Percentiles rank a stretch among this genome's conserved stretches.
Evolutionary conservation across 164 flowering plant species (phyloP).

Genomic region (Saururus chinensis): DNA sequence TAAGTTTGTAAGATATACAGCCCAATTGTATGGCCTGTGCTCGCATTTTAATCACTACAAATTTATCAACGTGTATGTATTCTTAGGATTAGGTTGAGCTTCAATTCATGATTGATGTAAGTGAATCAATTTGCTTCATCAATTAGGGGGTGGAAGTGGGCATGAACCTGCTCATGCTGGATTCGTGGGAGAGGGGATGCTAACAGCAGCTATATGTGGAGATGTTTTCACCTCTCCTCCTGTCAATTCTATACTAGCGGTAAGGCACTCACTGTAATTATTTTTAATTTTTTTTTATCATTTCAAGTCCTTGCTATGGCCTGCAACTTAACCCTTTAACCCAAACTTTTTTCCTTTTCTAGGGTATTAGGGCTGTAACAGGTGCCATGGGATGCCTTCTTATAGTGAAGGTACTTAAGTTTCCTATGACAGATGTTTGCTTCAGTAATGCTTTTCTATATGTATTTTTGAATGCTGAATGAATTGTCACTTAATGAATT

Average conservation of each 20-base stretch:
- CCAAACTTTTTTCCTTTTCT: slow-evolving; percentile 1
- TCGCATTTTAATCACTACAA: too few species aligned
- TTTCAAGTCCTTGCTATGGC: not conserved
- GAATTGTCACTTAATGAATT: not conserved
- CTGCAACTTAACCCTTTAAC: slow-evolving; percentile 9
- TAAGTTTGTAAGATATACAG: too few species aligned
- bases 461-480: not conserved
- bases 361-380: slow-evolving; percentile 99
- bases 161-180: slow-evolving; percentile 99
- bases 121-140: not conserved
- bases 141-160: slow-evolving; percentile 95
- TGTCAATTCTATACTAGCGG: slow-evolving; percentile 83
- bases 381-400: slow-evolving; percentile 92
- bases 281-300: not conserved
- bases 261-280: slow-evolving; percentile 20
- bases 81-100: too few species aligned
- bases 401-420: slow-evolving; percentile 62
- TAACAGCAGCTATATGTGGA: slow-evolving; percentile 92
- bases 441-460: not conserved
- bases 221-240: slow-evolving; percentile 90
- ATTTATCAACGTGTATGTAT: too few species aligned
- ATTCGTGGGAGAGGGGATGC: slow-evolving; percentile 96
- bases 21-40: too few species aligned
- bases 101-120: not conserved
- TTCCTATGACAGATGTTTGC: not conserved